Conservation (phyloP, 176 grass and related monocot genomes). For the Triticum urartu region DNA sequence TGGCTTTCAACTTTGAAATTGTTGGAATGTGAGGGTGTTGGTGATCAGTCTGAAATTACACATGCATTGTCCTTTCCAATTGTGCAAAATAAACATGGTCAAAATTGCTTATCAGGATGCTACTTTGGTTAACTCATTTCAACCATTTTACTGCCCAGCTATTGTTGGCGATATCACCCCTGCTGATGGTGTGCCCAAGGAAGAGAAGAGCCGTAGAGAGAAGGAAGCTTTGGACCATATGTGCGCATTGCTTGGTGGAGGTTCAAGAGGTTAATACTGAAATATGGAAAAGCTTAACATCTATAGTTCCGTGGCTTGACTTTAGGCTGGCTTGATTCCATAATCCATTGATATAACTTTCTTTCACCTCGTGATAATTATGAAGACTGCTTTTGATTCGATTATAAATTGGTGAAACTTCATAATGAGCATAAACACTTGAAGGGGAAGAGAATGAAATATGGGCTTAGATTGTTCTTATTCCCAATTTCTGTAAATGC, state of each 20-base stretch:
- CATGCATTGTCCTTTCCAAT: not conserved
- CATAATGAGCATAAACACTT: not conserved
- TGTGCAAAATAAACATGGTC: not conserved
- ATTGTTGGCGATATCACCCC: conserved; percentile 97
- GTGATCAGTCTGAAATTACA: not conserved
- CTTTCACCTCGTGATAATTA: not conserved
- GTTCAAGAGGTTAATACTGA: conserved; percentile 64
- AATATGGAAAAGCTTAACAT: conserved; percentile 3
- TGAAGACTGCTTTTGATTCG: not conserved
- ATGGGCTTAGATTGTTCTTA: not conserved
- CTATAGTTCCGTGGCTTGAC: not conserved
- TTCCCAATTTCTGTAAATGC: not conserved
- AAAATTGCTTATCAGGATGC: not conserved
- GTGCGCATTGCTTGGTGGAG: conserved; percentile 82
- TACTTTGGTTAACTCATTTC: conserved; percentile 6
- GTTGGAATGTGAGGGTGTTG: not conserved
- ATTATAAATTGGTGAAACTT: not conserved
- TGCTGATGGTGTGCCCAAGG: conserved; percentile 79
- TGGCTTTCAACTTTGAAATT: not conserved
- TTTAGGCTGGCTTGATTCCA: not conserved
- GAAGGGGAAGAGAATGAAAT: not conserved
- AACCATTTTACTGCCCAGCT: conserved; percentile 30
- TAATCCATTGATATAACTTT: not conserved
- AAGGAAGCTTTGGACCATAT: conserved; percentile 89
- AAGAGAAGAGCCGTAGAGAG: conserved; percentile 89